phyloP scores from a whole-genome alignment of 345 rosid species.

The Eucalyptus decipiens region DNA sequence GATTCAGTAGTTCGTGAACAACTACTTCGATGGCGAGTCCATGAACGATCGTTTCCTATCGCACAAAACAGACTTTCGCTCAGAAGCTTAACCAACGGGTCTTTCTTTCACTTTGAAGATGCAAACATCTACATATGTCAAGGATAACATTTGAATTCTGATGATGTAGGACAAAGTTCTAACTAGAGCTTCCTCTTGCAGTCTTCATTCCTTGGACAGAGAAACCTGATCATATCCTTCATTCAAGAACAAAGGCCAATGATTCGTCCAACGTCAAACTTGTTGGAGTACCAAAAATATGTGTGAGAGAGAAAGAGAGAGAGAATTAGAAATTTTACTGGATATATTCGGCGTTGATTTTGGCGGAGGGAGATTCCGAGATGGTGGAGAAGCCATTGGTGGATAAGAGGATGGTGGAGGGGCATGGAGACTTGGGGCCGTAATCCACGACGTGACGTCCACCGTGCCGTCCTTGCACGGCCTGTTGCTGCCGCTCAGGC shows the following conservation, averaged over 20 bases:
- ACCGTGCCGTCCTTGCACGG: slow-evolving; percentile 12
- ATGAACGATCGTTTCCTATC: background rate
- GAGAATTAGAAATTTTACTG: background rate
- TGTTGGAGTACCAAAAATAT: background rate
- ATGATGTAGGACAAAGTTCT: background rate
- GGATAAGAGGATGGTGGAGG: slow-evolving; percentile 17
- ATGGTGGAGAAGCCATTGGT: slow-evolving; percentile 6
- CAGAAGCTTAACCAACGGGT: background rate
- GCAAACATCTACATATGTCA: background rate
- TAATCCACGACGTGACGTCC: slow-evolving; percentile 22
- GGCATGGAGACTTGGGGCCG: slow-evolving; percentile 15
- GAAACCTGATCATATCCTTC: background rate
- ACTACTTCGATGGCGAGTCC: background rate
- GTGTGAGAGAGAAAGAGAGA: background rate
- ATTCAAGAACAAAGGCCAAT: background rate
- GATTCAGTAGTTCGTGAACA: background rate
- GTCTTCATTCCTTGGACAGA: background rate
- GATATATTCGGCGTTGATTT: slow-evolving; percentile 18
- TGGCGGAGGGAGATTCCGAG: background rate
- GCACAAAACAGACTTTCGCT: background rate
- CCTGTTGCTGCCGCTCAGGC: slow-evolving; percentile 11
- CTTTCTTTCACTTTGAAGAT: background rate
- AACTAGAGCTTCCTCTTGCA: background rate
- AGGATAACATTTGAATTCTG: background rate
- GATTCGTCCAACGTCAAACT: background rate